Base-by-base conservation (phyloP, 1,284 basidiomycete genomes). In the Leccinum laetum region DNA sequence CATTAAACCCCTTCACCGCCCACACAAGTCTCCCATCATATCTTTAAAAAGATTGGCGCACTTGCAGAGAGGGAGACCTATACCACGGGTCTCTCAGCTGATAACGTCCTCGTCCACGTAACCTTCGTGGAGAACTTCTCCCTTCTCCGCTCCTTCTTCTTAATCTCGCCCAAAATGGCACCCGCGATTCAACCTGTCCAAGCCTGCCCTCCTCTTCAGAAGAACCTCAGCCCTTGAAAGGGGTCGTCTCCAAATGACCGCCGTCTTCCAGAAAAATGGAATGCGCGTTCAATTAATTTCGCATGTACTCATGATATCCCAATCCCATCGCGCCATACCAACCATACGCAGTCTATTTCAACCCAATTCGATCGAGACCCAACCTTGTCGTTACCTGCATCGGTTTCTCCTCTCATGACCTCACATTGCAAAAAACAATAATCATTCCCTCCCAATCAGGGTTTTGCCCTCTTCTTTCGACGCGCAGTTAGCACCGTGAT, bases 401-500 rank as follows among this genome's bases (percentile, higher is more conserved):
- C 44, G 44, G 41, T 44, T 44, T 44, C 0, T 44, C 4, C 16
- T n/a, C 16, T 32, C 55, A 57, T 65, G 60, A 67, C 65, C 55
- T 67, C 63, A 26, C n/a, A 32, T 32, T 32, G 29, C 29, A 32
- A 32, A 32, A 69, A 64, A 64, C 56, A 63, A 65, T 62, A 65
- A 61, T 44, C 58, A 65, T 67, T 61, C 64, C 58, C 68, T 68
- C 75, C 60, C 13, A 63, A 49, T 70, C 75, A 77, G 35, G 67
- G 65, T 66, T 66, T 68, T 3, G 62, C 65, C 37, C 79, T 76
- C 77, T 85, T 84, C 79, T 87, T 89, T 79, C 87, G 88, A 78
- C 86, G 82, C 67, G 80, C 88, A 61, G 85, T 79, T 64, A 92
- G 75, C 67, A 88, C 82, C 26, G 82, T 88, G 70, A 91, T 83